Evolutionary conservation across 1,284 basidiomycete genomes (phyloP).

Genomic region (Porogramme epimiltina): DNA sequence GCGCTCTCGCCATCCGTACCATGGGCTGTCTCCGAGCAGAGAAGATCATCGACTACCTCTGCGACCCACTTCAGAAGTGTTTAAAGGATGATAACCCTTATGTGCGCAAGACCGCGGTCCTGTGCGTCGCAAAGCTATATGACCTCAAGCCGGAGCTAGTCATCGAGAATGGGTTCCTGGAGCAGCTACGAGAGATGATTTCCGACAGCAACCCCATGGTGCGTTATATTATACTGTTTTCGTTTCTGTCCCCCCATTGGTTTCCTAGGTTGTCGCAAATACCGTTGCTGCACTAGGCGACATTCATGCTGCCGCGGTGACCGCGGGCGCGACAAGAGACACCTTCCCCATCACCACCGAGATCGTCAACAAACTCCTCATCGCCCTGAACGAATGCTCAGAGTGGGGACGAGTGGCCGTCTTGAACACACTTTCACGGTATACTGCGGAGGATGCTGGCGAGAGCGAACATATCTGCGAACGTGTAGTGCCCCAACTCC

Average conservation of each 20-base stretch:
- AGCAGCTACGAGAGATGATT: slow-evolving; percentile 88
- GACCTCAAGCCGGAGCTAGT: slow-evolving; percentile 96
- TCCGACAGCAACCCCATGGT: slow-evolving; percentile 98
- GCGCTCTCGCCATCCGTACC: slow-evolving; percentile 95
- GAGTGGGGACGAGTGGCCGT: slow-evolving; percentile 98
- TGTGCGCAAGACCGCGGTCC: slow-evolving; percentile 94
- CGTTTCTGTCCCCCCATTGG: slow-evolving; percentile 8
- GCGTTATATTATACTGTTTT: slow-evolving; percentile 1
- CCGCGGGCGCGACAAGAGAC: slow-evolving; percentile 61
- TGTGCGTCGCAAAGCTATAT: slow-evolving; percentile 96
- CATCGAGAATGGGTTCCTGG: slow-evolving; percentile 93
- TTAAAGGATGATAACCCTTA: slow-evolving; percentile 96
- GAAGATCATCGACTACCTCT: slow-evolving; percentile 98
- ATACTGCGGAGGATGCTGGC: slow-evolving; percentile 83
- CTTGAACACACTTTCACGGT: slow-evolving; percentile 84
- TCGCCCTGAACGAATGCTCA: slow-evolving; percentile 97
- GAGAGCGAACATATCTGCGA: slow-evolving; percentile 99
- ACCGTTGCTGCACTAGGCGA: slow-evolving; percentile 93
- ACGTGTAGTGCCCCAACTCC: slow-evolving; percentile 97
- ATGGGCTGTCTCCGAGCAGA: slow-evolving; percentile 98
- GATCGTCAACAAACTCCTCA: slow-evolving; percentile 87
- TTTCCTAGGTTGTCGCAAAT: slow-evolving; percentile 87
- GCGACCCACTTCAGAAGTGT: slow-evolving; percentile 90
- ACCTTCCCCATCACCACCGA: slow-evolving; percentile 82
- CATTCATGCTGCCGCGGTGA: slow-evolving; percentile 74